These are phyloP conservation scores for Bipolaris victoriae DNA, from an alignment of 2,329 filamentous ascomycete genomes.

Conservation along the genomic window DNA sequence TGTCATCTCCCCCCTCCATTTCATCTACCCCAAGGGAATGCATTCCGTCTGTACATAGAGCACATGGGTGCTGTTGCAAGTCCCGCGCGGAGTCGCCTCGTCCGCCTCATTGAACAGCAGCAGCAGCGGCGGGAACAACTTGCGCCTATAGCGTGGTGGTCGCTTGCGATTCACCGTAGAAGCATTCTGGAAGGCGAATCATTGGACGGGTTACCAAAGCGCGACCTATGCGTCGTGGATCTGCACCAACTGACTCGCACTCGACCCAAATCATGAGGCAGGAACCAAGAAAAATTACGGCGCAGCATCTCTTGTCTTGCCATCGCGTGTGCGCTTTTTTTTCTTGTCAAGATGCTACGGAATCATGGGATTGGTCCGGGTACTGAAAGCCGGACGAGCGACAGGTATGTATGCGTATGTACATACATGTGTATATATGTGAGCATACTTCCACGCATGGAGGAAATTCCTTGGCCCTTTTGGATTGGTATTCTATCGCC, in stretches of 20 bases:
- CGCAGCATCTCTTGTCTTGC: neutral
- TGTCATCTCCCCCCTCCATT: slow-evolving; percentile 6
- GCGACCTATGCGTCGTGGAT: slow-evolving; percentile 4
- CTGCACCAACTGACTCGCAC: slow-evolving; percentile 14
- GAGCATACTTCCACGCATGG: too few species aligned
- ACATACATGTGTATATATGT: too few species aligned
- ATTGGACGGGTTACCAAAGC: slow-evolving; percentile 3
- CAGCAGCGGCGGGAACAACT: slow-evolving; percentile 1
- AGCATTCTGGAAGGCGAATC: slow-evolving; percentile 13
- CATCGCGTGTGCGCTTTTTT: neutral
- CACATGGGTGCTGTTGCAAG: neutral
- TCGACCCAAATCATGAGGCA: slow-evolving; percentile 5
- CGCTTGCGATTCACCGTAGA: slow-evolving; percentile 9
- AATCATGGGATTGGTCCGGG: too few species aligned
- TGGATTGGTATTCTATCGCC: too few species aligned
- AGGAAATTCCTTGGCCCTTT: too few species aligned
- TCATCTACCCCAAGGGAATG: slow-evolving; percentile 10
- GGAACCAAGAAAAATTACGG: neutral
- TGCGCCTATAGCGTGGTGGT: neutral
- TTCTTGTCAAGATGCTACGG: too few species aligned
- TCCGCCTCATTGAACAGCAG: neutral
- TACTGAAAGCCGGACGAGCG: too few species aligned
- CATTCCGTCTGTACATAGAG: neutral
- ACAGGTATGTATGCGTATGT: too few species aligned
- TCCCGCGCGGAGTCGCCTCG: neutral